Evolutionary conservation across 1,284 basidiomycete species (phyloP), one percentile per base, ranked within the genome.

Genomic region (Anthracocystis panici-leucophaei): DNA sequence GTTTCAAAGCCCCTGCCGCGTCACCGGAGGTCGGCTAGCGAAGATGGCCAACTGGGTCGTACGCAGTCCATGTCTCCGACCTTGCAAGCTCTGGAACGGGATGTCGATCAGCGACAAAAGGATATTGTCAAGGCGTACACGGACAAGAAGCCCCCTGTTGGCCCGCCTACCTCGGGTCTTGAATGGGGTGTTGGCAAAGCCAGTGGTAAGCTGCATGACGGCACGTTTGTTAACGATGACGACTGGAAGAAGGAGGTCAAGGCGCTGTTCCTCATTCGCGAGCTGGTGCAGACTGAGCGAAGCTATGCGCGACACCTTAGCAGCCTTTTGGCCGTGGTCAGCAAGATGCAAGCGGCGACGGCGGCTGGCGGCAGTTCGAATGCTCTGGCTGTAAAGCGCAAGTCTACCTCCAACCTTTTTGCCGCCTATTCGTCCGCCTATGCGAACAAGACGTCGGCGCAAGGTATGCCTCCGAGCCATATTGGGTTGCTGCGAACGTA

Each of bases 231-330:
- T 51, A 79, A 84, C 51, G 82, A 83, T 33, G 80, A 78, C 18
- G 82, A 81, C 58, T 84, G 82, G 82, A 80, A 82, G 65, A 78
- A 78, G 57, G 82, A 84, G 58, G 82, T 84, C 29, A 79, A 79
- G 57, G 79, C 80, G 18, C 57, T 84, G 18, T 84, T 84, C 65
- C 75, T 84, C 33, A 83, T 84, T 25, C 67, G 82, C 29, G 81
- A 83, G 73, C 73, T 84, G 7, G 78, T 84, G 29, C 79, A 82
- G 65, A 84, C 82, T 20, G 82, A 84, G 61, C 55, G 78, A 25
- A 82, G 80, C 69, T 84, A 84, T 49, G 76, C 80, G 16, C 56
- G 76, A 12, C 78, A 84, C 33, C 67, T 84, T 3, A 78, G 77
- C 50, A 77, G 75, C 50, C 65, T 84, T 21, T 56, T 83, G 18